Base-by-base conservation (phyloP, 257 asterid genomes). In the Penstemon barbatus region DNA sequence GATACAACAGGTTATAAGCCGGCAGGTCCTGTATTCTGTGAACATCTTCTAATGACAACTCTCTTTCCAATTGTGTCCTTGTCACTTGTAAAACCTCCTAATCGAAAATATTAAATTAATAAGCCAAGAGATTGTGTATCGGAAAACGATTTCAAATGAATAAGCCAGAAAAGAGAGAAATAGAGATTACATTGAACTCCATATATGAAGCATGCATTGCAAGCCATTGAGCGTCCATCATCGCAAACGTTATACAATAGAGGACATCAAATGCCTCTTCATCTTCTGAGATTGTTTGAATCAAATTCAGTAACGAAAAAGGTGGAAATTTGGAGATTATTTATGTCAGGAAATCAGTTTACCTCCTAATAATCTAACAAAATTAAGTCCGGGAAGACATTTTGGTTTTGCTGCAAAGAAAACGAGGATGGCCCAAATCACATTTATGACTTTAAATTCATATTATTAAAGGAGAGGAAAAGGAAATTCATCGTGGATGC, bases 141-240 rank as follows among this genome's bases (percentile, higher is more conserved):
- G 33, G 33, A 25, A 25, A 15, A 15, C 19, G 33, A 25, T 1
- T 25, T 25, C 33, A 54, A 25, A 38, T 12, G 19, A 5, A 39
- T 38, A 5, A 15, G 18, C 18, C 18, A 70, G 80, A 33, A 51
- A 39, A 4, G 66, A 67, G 77, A 77, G 75, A 76, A 69, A 15
- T 15, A 15, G 80, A 19, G 67, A 39, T 66, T 81, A 92, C 96
- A 62, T 89, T 92, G 85, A 92, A 92, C 70, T 92, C 89, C 99
- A 93, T 90, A 73, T 93, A 93, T 4, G 99, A 93, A 73, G 99
- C 99, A 53, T 71, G 89, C 97, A 86, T 93, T 52, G 97, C 97
- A 61, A 93, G 96, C 99, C 99, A 93, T 75, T 90, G 99, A 1
- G 97, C 96, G 61, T 93, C 99, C 96, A 93, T 64, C 96, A 93